phyloP scores from a whole-genome alignment of 306 rosid species.

The Corylus avellana region DNA sequence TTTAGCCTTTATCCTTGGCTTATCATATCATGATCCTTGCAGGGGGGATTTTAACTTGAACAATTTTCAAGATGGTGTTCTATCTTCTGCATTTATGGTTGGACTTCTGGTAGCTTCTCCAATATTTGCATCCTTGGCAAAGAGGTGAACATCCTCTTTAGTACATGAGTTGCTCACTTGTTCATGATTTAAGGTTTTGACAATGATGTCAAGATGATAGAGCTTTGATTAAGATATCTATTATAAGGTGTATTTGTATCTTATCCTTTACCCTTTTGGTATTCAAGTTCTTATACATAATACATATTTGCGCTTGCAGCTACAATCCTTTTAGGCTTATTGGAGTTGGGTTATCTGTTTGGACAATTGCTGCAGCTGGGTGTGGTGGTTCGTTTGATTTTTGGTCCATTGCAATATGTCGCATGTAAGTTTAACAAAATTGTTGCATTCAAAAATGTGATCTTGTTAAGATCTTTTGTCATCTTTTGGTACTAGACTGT shows the following conservation, averaged over 20 bases:
- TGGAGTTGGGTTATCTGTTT: constrained; percentile 91
- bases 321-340: constrained; percentile 91
- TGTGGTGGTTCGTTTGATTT: constrained; percentile 82
- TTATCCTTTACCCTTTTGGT: neutral
- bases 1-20: constrained; percentile 5
- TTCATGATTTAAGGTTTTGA: neutral
- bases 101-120: constrained; percentile 93
- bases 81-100: constrained; percentile 94
- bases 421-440: constrained; percentile 58
- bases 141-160: constrained; percentile 50
- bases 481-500: constrained; percentile 26
- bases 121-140: constrained; percentile 82
- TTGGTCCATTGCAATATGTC: constrained; percentile 84
- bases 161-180: constrained; percentile 9
- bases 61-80: constrained; percentile 86
- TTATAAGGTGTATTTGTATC: neutral
- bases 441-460: neutral
- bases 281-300: constrained; percentile 6
- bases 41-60: constrained; percentile 90
- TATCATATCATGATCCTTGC: constrained; percentile 20
- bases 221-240: neutral
- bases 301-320: constrained; percentile 53
- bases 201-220: neutral
- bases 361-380: constrained; percentile 86
- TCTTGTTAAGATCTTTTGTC: constrained; percentile 14